These are phyloP conservation scores for Penicillium turbatum DNA, from an alignment of 495 filamentous ascomycete genomes.

Conservation along the genomic window DNA sequence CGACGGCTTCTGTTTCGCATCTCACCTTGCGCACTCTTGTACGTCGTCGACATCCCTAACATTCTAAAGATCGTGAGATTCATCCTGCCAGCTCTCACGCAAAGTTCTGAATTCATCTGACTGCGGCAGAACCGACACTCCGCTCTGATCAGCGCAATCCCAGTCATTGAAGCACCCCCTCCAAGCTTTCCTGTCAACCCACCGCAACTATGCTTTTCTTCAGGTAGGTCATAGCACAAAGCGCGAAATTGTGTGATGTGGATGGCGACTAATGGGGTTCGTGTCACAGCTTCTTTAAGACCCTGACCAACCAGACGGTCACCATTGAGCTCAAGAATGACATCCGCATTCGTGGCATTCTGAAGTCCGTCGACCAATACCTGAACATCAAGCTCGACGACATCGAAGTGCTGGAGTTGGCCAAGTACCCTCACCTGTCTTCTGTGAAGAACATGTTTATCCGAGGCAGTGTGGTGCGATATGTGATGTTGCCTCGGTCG, in stretches of 20 bases:
- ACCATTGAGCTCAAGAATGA: slow-evolving; percentile 99
- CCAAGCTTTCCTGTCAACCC: slow-evolving; percentile 1
- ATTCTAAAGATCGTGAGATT: background rate
- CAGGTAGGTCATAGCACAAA: slow-evolving; percentile 28
- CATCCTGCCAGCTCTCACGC: background rate
- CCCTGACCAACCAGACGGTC: slow-evolving; percentile 91
- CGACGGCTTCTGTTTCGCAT: background rate
- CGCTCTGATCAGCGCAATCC: background rate
- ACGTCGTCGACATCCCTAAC: background rate
- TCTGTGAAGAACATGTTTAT: slow-evolving; percentile 99
- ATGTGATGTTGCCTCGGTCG: slow-evolving; percentile 84
- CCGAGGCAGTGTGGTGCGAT: slow-evolving; percentile 90
- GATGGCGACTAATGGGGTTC: background rate
- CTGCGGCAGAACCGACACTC: background rate
- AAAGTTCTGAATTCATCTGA: background rate
- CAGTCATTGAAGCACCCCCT: slow-evolving; percentile 3
- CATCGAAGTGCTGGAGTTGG: slow-evolving; percentile 82
- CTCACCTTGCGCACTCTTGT: background rate
- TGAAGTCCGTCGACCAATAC: slow-evolving; percentile 97
- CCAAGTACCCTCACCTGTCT: slow-evolving; percentile 86
- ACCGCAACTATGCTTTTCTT: slow-evolving; percentile 46
- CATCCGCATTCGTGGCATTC: slow-evolving; percentile 86
- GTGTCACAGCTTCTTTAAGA: slow-evolving; percentile 88
- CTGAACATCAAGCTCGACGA: slow-evolving; percentile 99
- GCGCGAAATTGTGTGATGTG: background rate